phyloP scores from a whole-genome alignment of 2,329 filamentous ascomycete genomes.

The Davidsoniella eucalypti region DNA sequence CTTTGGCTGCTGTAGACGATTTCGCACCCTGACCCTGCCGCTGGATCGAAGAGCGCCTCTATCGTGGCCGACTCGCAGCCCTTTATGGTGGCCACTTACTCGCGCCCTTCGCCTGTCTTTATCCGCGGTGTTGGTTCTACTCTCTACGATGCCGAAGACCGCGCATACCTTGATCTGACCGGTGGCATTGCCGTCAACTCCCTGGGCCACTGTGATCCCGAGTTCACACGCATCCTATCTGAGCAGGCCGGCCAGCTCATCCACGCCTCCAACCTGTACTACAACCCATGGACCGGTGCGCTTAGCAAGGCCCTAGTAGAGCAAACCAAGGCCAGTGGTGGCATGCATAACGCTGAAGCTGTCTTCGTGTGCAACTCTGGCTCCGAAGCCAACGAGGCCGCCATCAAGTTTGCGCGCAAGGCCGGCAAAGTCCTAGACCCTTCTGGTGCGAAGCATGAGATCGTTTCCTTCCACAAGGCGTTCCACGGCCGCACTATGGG shows the following conservation, averaged over 20 bases:
- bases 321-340: constrained; percentile 61
- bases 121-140: constrained; percentile 74
- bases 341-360: constrained; percentile 62
- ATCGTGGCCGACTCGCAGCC: constrained; percentile 61
- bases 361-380: constrained; percentile 95
- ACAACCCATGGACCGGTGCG: constrained; percentile 87
- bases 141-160: constrained; percentile 78
- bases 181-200: constrained; percentile 91
- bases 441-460: constrained; percentile 56
- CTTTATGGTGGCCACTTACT: constrained; percentile 93
- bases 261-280: constrained; percentile 91
- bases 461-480: constrained; percentile 80
- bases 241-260: constrained; percentile 70
- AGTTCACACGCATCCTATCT: constrained; percentile 55
- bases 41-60: constrained; percentile 57
- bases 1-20: constrained; percentile 15
- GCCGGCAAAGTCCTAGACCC: constrained; percentile 62
- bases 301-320: constrained; percentile 75
- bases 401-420: constrained; percentile 92
- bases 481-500: constrained; percentile 98
- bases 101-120: constrained; percentile 79
- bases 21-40: constrained; percentile 54
- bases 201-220: constrained; percentile 76
- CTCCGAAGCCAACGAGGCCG: constrained; percentile 92
- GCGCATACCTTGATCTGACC: constrained; percentile 85